Evolutionary conservation across 2,329 filamentous ascomycete species (phyloP).

Genomic region (Pleurostoma richardsiae): DNA sequence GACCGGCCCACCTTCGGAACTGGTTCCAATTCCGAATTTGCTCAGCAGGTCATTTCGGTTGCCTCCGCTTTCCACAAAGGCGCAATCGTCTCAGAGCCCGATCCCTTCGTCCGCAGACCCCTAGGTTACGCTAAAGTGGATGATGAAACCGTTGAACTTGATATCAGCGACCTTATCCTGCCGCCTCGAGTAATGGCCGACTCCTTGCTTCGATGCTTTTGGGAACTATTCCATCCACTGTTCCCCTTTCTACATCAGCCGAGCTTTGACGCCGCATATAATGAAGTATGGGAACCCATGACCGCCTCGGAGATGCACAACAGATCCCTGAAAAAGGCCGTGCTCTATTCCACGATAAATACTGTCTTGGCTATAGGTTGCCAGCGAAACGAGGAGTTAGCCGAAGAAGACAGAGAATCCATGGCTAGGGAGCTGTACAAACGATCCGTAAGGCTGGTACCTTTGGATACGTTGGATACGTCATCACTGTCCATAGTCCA

Average conservation of each 20-base stretch:
- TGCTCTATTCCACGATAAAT: conserved; percentile 20
- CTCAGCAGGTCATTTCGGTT: background rate
- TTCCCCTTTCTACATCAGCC: conserved; percentile 12
- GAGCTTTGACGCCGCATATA: conserved; percentile 7
- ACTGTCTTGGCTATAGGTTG: conserved; percentile 22
- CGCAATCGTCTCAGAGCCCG: background rate
- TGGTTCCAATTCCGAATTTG: background rate
- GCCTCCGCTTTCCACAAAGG: background rate
- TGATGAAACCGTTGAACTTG: conserved; percentile 1
- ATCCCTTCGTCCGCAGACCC: background rate
- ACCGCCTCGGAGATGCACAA: background rate
- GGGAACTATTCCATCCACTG: conserved; percentile 9
- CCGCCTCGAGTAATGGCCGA: conserved; percentile 7
- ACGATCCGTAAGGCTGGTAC: conserved; percentile 16
- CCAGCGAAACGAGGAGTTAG: conserved; percentile 12
- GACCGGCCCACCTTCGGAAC: background rate
- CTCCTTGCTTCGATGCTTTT: conserved; percentile 9
- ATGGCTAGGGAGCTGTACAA: conserved; percentile 18
- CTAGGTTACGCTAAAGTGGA: conserved; percentile 2
- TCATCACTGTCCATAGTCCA: conserved; percentile 19
- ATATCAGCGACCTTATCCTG: conserved; percentile 4
- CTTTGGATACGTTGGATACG: conserved; percentile 18
- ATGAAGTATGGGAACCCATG: conserved; percentile 5
- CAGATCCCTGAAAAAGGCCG: conserved; percentile 5
- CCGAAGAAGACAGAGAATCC: background rate